These are phyloP conservation scores for Mycena sanguinolenta DNA, from an alignment of 768 basidiomycete genomes.

Conservation along the genomic window DNA sequence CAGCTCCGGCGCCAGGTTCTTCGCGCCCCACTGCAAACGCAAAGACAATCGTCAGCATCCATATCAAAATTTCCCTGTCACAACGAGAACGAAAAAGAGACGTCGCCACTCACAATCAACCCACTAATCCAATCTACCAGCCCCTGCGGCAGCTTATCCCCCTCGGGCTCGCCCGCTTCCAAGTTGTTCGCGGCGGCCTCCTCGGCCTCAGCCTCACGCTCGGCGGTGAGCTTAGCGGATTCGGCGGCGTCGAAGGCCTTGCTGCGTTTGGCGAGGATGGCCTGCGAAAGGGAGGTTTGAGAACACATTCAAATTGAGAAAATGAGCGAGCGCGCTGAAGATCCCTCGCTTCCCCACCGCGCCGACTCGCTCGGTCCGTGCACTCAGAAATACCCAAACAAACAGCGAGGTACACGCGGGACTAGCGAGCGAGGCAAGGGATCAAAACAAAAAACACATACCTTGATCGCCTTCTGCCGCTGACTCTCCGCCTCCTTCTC, in stretches of 20 bases:
- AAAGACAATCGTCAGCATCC: neutral
- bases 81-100: too few relatives aligned
- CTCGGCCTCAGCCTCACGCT: neutral
- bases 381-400: too few relatives aligned
- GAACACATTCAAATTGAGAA: too few relatives aligned
- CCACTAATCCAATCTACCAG: slow-evolving; percentile 4
- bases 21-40: neutral
- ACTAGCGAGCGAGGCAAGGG: neutral
- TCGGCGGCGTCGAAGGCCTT: neutral
- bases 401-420: too few relatives aligned
- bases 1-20: neutral
- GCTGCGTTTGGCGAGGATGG: neutral
- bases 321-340: too few relatives aligned
- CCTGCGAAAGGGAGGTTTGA: neutral
- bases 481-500: slow-evolving; percentile 12
- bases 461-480: slow-evolving; percentile 25
- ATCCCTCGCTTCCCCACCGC: too few relatives aligned
- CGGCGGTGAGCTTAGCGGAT: neutral
- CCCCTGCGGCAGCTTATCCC: neutral
- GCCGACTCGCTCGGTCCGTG: too few relatives aligned
- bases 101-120: slow-evolving; percentile 11
- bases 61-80: too few relatives aligned
- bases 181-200: neutral
- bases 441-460: too few relatives aligned
- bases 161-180: neutral